Evolutionary conservation across 352 stramenopile species (phyloP).

Genomic region (Peronosclerospora sorghi): DNA sequence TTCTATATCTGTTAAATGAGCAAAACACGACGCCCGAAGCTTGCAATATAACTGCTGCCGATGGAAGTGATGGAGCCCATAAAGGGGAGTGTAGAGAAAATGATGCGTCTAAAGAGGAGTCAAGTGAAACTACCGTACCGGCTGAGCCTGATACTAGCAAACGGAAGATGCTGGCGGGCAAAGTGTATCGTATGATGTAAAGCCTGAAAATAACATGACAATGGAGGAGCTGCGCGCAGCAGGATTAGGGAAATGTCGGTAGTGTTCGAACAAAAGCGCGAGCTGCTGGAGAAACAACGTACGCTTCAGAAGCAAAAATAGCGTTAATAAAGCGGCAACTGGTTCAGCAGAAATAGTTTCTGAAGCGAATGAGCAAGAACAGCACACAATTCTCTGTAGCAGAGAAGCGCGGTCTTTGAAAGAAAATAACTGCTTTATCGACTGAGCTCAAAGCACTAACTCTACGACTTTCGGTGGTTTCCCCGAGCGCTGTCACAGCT

Average conservation of each 20-base stretch:
- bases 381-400: constrained; percentile 48
- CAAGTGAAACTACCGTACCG: too few relatives aligned
- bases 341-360: constrained; percentile 66
- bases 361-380: constrained; percentile 76
- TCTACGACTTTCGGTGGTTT: constrained; percentile 15
- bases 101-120: neutral
- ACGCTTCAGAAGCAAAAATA: constrained; percentile 76
- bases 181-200: constrained; percentile 1
- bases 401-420: constrained; percentile 69
- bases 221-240: constrained; percentile 59
- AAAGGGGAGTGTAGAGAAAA: constrained; percentile 25
- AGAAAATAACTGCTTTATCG: constrained; percentile 74
- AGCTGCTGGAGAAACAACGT: constrained; percentile 76
- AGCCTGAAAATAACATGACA: constrained; percentile 52
- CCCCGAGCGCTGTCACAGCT: constrained; percentile 7
- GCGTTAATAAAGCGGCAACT: constrained; percentile 72
- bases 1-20: constrained; percentile 84
- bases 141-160: neutral
- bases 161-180: constrained; percentile 11
- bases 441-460: constrained; percentile 58
- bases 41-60: constrained; percentile 34
- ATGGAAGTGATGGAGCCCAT: constrained; percentile 22
- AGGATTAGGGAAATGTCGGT: constrained; percentile 70
- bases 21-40: constrained; percentile 69
- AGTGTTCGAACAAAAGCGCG: constrained; percentile 79